phyloP scores from a whole-genome alignment of 2,329 filamentous ascomycete genomes.

The Waltergamsia citrina region DNA sequence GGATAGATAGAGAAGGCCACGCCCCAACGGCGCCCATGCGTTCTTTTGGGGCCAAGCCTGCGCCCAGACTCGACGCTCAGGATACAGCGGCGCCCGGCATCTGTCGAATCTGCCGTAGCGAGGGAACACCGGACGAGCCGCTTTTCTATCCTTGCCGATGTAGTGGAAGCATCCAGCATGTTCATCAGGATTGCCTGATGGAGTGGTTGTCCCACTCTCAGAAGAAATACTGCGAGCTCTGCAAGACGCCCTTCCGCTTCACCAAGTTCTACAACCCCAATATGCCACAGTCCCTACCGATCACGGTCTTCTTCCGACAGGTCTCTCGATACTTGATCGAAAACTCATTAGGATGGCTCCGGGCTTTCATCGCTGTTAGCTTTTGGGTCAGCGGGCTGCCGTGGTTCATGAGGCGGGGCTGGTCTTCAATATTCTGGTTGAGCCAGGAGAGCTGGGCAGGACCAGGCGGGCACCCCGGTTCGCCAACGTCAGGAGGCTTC shows the following conservation, averaged over 20 bases:
- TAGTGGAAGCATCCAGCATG: constrained; percentile 96
- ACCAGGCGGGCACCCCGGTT: not conserved
- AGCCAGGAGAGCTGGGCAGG: constrained; percentile 57
- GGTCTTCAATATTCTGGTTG: constrained; percentile 92
- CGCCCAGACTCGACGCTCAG: too few relatives aligned
- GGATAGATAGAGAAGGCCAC: too few relatives aligned
- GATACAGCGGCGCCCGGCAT: constrained; percentile 58
- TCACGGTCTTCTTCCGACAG: constrained; percentile 71
- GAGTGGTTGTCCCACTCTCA: constrained; percentile 98
- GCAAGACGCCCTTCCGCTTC: constrained; percentile 96
- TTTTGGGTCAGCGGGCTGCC: constrained; percentile 89
- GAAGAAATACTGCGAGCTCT: constrained; percentile 98
- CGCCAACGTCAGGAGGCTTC: constrained; percentile 6
- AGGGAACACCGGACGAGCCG: constrained; percentile 72
- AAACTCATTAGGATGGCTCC: constrained; percentile 67
- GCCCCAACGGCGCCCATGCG: too few relatives aligned
- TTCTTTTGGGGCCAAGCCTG: too few relatives aligned
- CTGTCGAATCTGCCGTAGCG: constrained; percentile 94
- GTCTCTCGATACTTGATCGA: constrained; percentile 63
- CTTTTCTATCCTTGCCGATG: constrained; percentile 98
- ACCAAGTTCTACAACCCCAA: constrained; percentile 93
- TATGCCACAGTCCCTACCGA: constrained; percentile 80
- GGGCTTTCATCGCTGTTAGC: constrained; percentile 66
- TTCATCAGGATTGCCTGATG: constrained; percentile 97
- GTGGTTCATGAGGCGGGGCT: constrained; percentile 82